phyloP scores from a whole-genome alignment of 1,139 yeast species.

The Eremothecium coryli region DNA sequence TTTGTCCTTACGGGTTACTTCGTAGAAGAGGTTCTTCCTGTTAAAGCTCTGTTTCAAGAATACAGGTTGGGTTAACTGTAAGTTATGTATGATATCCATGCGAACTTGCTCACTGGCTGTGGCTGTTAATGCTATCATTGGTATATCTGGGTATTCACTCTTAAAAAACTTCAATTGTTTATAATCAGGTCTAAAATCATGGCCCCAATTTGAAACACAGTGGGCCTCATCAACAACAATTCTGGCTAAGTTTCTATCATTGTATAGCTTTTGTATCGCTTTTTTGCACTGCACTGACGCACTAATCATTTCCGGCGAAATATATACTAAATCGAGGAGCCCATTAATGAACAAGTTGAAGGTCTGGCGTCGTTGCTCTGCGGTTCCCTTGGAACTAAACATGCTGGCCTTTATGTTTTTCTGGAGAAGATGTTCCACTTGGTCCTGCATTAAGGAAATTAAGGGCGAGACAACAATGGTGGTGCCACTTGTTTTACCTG shows the following conservation, averaged over 20 bases:
- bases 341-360: conserved; percentile 59
- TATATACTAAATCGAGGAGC: conserved; percentile 63
- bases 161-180: conserved; percentile 71
- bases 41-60: conserved; percentile 68
- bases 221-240: conserved; percentile 97
- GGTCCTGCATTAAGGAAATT: conserved; percentile 96
- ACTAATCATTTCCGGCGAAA: conserved; percentile 93
- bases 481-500: conserved; percentile 71
- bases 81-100: conserved; percentile 72
- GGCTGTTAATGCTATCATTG: conserved; percentile 94
- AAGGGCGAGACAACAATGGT: conserved; percentile 92
- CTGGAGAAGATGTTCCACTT: conserved; percentile 67
- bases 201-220: conserved; percentile 99
- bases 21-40: conserved; percentile 75
- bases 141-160: conserved; percentile 63
- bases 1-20: conserved; percentile 56
- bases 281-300: conserved; percentile 62
- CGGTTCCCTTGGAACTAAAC: conserved; percentile 69
- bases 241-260: conserved; percentile 56
- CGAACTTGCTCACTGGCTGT: conserved; percentile 92
- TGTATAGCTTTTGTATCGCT: conserved; percentile 51
- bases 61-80: conserved; percentile 41
- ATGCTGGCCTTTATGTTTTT: conserved; percentile 73
- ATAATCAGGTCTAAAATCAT: conserved; percentile 95
- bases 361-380: conserved; percentile 56